Conservation (phyloP, 2,329 filamentous ascomycete genomes). For the Sclerotinia subarctica region DNA sequence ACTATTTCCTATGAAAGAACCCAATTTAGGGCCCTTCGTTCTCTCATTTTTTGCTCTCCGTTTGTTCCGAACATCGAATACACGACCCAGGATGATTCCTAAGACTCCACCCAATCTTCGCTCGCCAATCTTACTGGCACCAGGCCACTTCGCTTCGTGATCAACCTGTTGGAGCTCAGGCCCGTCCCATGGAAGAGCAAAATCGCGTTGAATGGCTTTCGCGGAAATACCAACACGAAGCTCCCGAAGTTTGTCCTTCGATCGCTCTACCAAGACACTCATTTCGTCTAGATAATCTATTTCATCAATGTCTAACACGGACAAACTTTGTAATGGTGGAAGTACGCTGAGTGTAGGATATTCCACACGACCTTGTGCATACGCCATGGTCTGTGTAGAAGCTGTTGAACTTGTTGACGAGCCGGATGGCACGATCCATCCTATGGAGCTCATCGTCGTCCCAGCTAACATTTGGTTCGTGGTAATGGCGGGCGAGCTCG, state of each 20-base stretch:
- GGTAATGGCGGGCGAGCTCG: conserved; percentile 27
- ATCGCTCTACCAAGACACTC: conserved; percentile 71
- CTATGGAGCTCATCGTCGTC: conserved; percentile 44
- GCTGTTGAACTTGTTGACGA: conserved; percentile 26
- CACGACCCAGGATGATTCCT: conserved; percentile 63
- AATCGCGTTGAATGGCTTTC: conserved; percentile 47
- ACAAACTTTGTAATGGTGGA: conserved; percentile 69
- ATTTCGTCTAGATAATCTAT: conserved; percentile 81
- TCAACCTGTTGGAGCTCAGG: conserved; percentile 62
- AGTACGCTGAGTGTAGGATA: conserved; percentile 78
- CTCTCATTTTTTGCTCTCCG: conserved; percentile 31
- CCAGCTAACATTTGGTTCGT: conserved; percentile 37
- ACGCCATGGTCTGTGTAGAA: conserved; percentile 38
- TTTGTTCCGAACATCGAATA: conserved; percentile 56
- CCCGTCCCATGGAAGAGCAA: conserved; percentile 62
- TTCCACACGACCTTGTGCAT: conserved; percentile 61
- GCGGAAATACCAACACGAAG: conserved; percentile 69
- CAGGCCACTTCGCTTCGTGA: conserved; percentile 54
- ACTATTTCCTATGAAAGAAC: not conserved
- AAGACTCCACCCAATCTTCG: conserved; percentile 65
- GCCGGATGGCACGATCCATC: conserved; percentile 39
- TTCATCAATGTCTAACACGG: conserved; percentile 78
- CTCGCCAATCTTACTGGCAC: conserved; percentile 55
- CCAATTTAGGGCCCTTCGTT: conserved; percentile 22
- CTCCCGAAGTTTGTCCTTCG: conserved; percentile 62